These are phyloP conservation scores for Phaeoacremonium minimum DNA, from an alignment of 2,329 filamentous ascomycete genomes.

Conservation along the genomic window DNA sequence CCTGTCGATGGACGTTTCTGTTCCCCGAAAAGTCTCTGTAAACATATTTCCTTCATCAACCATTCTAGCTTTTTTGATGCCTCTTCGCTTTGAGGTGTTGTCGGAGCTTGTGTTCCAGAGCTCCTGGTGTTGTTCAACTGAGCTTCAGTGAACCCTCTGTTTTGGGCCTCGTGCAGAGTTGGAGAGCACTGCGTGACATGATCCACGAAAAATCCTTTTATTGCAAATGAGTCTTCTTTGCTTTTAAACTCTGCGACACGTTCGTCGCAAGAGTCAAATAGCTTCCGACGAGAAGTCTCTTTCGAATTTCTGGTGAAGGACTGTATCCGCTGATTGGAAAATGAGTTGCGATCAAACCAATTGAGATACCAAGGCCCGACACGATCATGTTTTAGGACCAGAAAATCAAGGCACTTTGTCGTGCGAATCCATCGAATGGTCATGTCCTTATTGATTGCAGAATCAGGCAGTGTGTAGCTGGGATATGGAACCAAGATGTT, in stretches of 20 bases:
- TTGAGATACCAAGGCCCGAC: not conserved
- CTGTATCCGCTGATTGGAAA: not conserved
- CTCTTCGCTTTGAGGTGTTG: no score
- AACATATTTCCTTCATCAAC: no score
- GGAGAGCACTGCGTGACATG: not conserved
- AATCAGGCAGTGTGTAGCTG: not conserved
- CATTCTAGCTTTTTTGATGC: no score
- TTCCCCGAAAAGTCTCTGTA: no score
- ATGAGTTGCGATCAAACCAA: not conserved
- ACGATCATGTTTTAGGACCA: not conserved
- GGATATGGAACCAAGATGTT: not conserved
- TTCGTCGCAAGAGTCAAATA: not conserved
- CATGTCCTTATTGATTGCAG: not conserved
- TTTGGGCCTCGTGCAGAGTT: not conserved
- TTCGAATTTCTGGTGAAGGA: not conserved
- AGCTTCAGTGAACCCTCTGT: not conserved
- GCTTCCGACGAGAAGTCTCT: not conserved
- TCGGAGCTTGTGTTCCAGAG: no score
- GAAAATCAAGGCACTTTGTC: not conserved
- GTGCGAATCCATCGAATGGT: not conserved
- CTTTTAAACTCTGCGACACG: not conserved
- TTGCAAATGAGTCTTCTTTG: not conserved
- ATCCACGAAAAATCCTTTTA: not conserved
- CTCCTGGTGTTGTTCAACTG: no score
- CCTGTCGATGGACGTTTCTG: no score